Evolutionary conservation across 2,329 filamentous ascomycete genomes (phyloP).

Genomic region (Emmonsiellopsis sp.): DNA sequence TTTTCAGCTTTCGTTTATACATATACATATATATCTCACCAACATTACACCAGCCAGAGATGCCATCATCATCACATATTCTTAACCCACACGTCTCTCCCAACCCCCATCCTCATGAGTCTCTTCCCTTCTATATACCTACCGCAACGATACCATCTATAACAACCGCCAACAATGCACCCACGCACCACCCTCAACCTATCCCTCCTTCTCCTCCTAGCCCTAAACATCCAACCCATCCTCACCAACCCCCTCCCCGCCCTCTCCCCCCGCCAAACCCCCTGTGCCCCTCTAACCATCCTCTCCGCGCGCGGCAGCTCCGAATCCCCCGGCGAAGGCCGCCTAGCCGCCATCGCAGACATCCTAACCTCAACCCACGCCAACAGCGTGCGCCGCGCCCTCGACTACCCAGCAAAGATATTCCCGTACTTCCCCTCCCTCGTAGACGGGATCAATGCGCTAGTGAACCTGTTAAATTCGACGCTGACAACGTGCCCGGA

Average conservation of each 20-base stretch:
- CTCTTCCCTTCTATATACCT: neutral
- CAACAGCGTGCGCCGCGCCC: slow-evolving; percentile 4
- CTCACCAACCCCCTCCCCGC: neutral
- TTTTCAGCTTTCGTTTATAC: neutral
- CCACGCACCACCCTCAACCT: neutral
- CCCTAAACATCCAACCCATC: neutral
- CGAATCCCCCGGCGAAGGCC: slow-evolving; percentile 10
- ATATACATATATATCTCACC: neutral
- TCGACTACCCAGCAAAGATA: slow-evolving; percentile 17
- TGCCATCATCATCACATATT: neutral
- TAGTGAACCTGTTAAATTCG: slow-evolving; percentile 12
- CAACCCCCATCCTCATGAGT: neutral
- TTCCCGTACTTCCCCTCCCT: slow-evolving; percentile 14
- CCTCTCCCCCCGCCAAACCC: neutral
- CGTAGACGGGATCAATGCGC: slow-evolving; percentile 11
- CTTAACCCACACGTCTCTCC: neutral
- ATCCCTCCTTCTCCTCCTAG: neutral
- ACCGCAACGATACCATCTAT: neutral
- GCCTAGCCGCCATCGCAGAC: slow-evolving; percentile 6
- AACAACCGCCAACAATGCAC: neutral
- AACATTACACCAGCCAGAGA: neutral
- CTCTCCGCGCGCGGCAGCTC: slow-evolving; percentile 11
- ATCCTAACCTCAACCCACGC: neutral
- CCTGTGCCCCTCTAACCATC: slow-evolving; percentile 8
- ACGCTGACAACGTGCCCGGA: slow-evolving; percentile 14